Base-by-base conservation (phyloP, 2,329 filamentous ascomycete species). In the Byssochlamys sp. region DNA sequence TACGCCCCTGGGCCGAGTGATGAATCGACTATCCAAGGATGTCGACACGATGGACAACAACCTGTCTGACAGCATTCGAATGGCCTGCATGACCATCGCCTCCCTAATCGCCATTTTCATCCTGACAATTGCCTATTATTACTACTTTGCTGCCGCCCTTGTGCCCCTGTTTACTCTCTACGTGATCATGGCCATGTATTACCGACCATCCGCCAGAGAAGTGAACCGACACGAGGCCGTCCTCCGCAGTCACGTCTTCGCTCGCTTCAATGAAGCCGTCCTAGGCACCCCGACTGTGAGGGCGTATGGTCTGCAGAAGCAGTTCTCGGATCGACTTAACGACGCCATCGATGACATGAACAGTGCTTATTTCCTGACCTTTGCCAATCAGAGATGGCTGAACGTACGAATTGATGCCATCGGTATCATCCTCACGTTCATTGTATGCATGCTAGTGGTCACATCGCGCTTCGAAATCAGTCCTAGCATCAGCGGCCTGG, bases 371-470 rank as follows among this genome's bases (percentile, higher is more conserved):
- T 99, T 90, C 71, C 80, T 97, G 35, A 97, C 92, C 0, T 97
- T 95, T 70, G 89, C 90, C 3, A 97, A 96, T 69, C 92, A 97
- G 75, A 84, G 94, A 45, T 99, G 92, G 92, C 80, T 97, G 14
- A 90, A 89, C 7, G 78, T 91, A 2, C 86, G 94, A 3, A 80
- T 97, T 1, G 94, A 97, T 70, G 77, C 86, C 39, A 89, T 97
- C 55, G 90, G 91, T 24, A 91, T 88, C 61, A 67, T 88, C 12
- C 80, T 99, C 2, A 90, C 97, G 14, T 94, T 97, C 68, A 88
- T 87, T 0, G 90, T 88, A 1, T 90, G 90, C 54, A 91, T 97
- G 59, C 78, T 99, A 19, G 91, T 97, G 35, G 90, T 96, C 28
- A 96, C 92, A 0, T 91, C 89, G 26, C 86, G 91, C 60, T 79